Conservation (phyloP, 2,329 filamentous ascomycete genomes). For the Tolypocladium ophioglossoides region DNA sequence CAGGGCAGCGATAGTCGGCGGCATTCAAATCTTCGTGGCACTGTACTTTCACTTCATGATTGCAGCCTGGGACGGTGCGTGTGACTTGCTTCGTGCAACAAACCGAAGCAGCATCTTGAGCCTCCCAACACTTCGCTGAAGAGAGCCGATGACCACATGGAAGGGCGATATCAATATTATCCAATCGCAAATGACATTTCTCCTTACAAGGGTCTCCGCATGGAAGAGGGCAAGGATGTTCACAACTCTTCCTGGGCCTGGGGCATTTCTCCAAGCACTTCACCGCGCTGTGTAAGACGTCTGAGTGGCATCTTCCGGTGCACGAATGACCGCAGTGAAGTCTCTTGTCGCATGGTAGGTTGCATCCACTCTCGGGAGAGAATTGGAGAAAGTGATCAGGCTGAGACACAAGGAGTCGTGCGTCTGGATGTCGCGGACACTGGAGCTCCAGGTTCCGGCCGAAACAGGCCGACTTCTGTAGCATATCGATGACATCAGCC, state of each 20-base stretch:
- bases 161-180: conserved; percentile 18
- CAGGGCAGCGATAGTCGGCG: conserved; percentile 33
- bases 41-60: conserved; percentile 36
- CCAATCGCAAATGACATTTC: conserved; percentile 23
- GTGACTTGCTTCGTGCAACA: conserved; percentile 36
- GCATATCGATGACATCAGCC: conserved; percentile 42
- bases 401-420: conserved; percentile 33
- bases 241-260: conserved; percentile 28
- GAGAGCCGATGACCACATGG: conserved; percentile 30
- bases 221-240: conserved; percentile 29
- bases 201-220: conserved; percentile 33
- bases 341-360: conserved; percentile 35
- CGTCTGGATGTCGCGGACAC: conserved; percentile 51
- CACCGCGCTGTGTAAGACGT: conserved; percentile 33
- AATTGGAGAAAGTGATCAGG: conserved; percentile 47
- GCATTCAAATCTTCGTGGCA: conserved; percentile 38
- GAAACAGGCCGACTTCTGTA: conserved; percentile 34
- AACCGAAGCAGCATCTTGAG: conserved; percentile 33
- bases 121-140: conserved; percentile 24
- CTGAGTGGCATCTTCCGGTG: conserved; percentile 33
- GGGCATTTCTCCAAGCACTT: conserved; percentile 34
- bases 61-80: conserved; percentile 41
- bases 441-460: conserved; percentile 40
- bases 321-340: conserved; percentile 39
- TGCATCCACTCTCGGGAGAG: conserved; percentile 54